Evolutionary conservation across 495 filamentous ascomycete genomes (phyloP).

Genomic region (Talaromyces wortmannii): DNA sequence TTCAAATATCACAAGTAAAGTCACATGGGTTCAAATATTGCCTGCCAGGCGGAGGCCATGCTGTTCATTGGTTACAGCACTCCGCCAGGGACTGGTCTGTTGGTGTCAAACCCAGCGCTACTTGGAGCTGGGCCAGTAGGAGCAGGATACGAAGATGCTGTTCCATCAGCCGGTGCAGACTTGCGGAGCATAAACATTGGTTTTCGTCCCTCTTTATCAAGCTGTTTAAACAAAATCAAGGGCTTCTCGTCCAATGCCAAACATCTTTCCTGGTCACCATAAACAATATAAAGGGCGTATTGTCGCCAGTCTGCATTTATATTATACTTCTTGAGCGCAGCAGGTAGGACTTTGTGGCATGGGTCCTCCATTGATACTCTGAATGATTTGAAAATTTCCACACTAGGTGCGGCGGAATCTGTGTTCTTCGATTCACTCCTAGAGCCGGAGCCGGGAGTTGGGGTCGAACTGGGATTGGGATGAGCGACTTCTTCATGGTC

Average conservation of each 20-base stretch:
- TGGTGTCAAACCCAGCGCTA: slow-evolving; percentile 36
- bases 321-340: slow-evolving; percentile 94
- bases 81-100: slow-evolving; percentile 37
- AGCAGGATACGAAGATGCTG: slow-evolving; percentile 7
- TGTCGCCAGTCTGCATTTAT: slow-evolving; percentile 96
- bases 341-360: slow-evolving; percentile 93
- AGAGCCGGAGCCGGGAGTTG: slow-evolving; percentile 24
- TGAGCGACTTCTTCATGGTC: slow-evolving; percentile 37
- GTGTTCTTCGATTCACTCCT: slow-evolving; percentile 22
- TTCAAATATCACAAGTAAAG: too few relatives aligned
- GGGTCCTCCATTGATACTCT: slow-evolving; percentile 96
- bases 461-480: slow-evolving; percentile 29
- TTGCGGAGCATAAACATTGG: slow-evolving; percentile 98
- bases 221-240: slow-evolving; percentile 91
- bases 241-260: slow-evolving; percentile 87
- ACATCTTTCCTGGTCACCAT: slow-evolving; percentile 94
- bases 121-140: slow-evolving; percentile 26
- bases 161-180: slow-evolving; percentile 11
- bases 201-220: slow-evolving; percentile 93
- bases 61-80: slow-evolving; percentile 23
- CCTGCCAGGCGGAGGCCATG: background rate
- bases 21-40: background rate
- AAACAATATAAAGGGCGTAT: slow-evolving; percentile 96
- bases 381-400: slow-evolving; percentile 98
- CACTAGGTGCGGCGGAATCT: slow-evolving; percentile 42